Evolutionary conservation across 2,329 filamentous ascomycete species (phyloP).

Genomic region (Tolypocladium ophioglossoides): DNA sequence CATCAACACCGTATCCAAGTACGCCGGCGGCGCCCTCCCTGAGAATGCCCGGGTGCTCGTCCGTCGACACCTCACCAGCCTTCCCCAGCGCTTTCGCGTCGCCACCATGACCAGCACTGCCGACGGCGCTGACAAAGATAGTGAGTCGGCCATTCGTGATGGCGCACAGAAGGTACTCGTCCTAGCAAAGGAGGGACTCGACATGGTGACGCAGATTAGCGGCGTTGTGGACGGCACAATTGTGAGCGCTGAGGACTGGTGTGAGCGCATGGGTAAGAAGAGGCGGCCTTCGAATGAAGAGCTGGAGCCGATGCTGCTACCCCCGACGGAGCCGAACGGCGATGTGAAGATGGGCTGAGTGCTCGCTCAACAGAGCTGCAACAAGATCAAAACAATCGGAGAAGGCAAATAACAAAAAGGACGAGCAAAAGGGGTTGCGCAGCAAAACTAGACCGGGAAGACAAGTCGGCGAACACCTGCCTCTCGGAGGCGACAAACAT

Average conservation of each 20-base stretch:
- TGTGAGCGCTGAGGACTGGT: slow-evolving; percentile 84
- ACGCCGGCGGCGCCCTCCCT: slow-evolving; percentile 82
- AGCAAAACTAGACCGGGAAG: not conserved
- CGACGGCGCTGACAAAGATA: slow-evolving; percentile 20
- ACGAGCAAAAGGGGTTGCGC: not conserved
- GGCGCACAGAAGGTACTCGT: slow-evolving; percentile 70
- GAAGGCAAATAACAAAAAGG: not conserved
- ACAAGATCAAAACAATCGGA: not conserved
- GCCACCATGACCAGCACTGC: slow-evolving; percentile 41
- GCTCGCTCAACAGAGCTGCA: not conserved
- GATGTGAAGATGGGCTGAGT: slow-evolving; percentile 15
- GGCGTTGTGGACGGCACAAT: slow-evolving; percentile 83
- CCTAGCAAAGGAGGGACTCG: slow-evolving; percentile 79
- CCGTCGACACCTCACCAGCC: slow-evolving; percentile 68
- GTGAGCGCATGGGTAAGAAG: slow-evolving; percentile 57
- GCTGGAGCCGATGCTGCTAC: slow-evolving; percentile 8
- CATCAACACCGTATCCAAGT: slow-evolving; percentile 76
- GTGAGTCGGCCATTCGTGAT: slow-evolving; percentile 30
- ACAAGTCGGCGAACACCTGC: not conserved
- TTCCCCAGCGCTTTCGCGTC: slow-evolving; percentile 73
- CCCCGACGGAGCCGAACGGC: slow-evolving; percentile 1
- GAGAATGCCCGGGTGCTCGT: slow-evolving; percentile 81
- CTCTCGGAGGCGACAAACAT: not conserved
- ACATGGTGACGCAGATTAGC: slow-evolving; percentile 90
- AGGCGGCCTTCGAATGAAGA: slow-evolving; percentile 14